Evolutionary conservation across 2,329 filamentous ascomycete species (phyloP), one percentile per base, ranked within the genome.

Genomic region (Verticillium nubilum): DNA sequence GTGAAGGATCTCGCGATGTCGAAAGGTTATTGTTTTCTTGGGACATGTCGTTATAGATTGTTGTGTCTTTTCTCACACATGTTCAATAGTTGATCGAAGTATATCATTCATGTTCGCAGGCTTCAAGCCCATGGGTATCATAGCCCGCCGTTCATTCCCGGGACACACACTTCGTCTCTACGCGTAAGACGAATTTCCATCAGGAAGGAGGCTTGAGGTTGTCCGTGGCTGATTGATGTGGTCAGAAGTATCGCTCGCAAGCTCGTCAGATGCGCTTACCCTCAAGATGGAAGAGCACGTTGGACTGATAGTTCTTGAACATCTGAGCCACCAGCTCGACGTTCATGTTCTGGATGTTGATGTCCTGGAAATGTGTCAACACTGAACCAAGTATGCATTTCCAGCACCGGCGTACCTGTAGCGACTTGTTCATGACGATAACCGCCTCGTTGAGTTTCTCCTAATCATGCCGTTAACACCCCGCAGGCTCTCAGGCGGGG

Each of bases 251-350:
- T 53, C 64, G 54, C 60, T 59, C 50, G 31, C 58, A 59, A 58
- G 17, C 33, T 42, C 37, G 5, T n/a, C 15, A 58, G 52, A 26
- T 19, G 50, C 37, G 56, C 72, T 65, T 80, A 96, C 95, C 95
- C 86, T 98, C 95, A 5, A 99, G 82, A 69, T 99, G 95, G 73
- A 99, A 98, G 5, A 98, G 79, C 15, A 98, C 94, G 68, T 98
- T 99, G 12, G 92, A 97, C 74, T 97, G 93, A 73, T 99, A 99
- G 76, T 98, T 99, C 79, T 98, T 97, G 81, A 98, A 99, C 95
- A 99, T 99, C 72, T 98, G 94, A 1, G 94, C 93, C 5, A 98
- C 95, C 2, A 98, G 83, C 77, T 98, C 95, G 35, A 97, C 92
- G 71, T 99, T 96, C 92, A 98, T 97, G 74, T 98, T 99, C 69